These are phyloP conservation scores for Rickenella mellea DNA, from an alignment of 768 basidiomycete species.

Conservation along the genomic window DNA sequence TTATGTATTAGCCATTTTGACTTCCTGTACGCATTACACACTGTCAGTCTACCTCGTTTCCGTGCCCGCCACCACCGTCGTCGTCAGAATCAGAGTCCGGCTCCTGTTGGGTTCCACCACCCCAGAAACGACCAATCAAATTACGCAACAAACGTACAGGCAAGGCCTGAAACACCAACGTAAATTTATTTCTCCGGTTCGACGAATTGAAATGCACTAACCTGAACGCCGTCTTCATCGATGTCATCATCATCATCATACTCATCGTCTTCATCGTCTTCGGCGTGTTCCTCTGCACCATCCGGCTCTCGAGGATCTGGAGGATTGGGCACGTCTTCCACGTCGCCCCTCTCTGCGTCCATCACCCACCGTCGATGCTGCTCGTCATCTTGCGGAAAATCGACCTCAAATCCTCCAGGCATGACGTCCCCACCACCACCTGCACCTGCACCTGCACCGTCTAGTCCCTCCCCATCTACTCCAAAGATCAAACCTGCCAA, in stretches of 20 bases:
- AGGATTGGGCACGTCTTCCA: constrained; percentile 7
- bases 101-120: constrained; percentile 14
- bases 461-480: constrained; percentile 46
- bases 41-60: no score
- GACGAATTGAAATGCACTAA: constrained; percentile 18
- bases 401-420: constrained; percentile 37
- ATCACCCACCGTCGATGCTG: constrained; percentile 13
- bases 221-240: constrained; percentile 37
- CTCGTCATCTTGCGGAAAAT: constrained; percentile 21
- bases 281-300: constrained; percentile 13
- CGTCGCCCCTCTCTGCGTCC: constrained; percentile 10
- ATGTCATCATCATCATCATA: constrained; percentile 42
- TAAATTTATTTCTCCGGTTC: neutral
- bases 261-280: constrained; percentile 29
- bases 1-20: no score
- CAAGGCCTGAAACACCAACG: constrained; percentile 33
- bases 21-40: no score
- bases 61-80: neutral
- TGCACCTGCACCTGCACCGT: constrained; percentile 25
- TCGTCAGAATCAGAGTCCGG: constrained; percentile 2
- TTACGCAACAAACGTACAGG: constrained; percentile 50
- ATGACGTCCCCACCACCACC: constrained; percentile 21
- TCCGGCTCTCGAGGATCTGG: constrained; percentile 10
- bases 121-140: constrained; percentile 54
- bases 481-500: no score